A percentile compares a stretch with the other conserved stretches of the same genome.
Evolutionary conservation across 108 stramenopile species (phyloP).

Genomic region (Fistulifera pelliculosa): DNA sequence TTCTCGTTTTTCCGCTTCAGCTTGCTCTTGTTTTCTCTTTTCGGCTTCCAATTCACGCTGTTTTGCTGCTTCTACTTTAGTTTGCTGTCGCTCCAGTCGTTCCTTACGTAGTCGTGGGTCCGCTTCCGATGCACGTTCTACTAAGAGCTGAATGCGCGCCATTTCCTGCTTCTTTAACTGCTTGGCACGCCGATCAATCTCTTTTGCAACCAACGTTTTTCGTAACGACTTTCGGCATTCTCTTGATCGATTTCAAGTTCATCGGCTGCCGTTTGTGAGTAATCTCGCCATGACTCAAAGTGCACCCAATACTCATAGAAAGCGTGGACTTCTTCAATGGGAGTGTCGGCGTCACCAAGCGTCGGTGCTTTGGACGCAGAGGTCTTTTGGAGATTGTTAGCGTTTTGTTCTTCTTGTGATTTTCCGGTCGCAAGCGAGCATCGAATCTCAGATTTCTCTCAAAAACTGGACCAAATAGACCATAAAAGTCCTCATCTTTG

Average conservation of each 20-base stretch:
- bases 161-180: constrained; percentile 91
- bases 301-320: constrained; percentile 97
- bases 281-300: constrained; percentile 96
- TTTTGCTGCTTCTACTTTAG: constrained; percentile 40
- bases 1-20: constrained; percentile 14
- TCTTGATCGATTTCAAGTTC: constrained; percentile 66
- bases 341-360: constrained; percentile 82
- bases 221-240: constrained; percentile 84
- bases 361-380: constrained; percentile 45
- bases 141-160: constrained; percentile 79
- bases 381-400: constrained; percentile 18
- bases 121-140: constrained; percentile 86
- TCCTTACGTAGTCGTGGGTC: constrained; percentile 87
- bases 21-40: constrained; percentile 33
- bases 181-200: constrained; percentile 87
- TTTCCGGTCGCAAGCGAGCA: constrained; percentile 28
- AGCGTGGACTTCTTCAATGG: constrained; percentile 74
- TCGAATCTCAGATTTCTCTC: constrained; percentile 92
- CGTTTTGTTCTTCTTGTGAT: constrained; percentile 6
- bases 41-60: constrained; percentile 39
- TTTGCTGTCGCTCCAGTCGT: constrained; percentile 34
- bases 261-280: constrained; percentile 65
- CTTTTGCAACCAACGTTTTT: constrained; percentile 97
- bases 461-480: constrained; percentile 45
- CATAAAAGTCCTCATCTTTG: constrained; percentile 29